These are phyloP conservation scores for Phalaenopsis hybrid DNA, from an alignment of 116 monocot species.

Conservation along the genomic window DNA sequence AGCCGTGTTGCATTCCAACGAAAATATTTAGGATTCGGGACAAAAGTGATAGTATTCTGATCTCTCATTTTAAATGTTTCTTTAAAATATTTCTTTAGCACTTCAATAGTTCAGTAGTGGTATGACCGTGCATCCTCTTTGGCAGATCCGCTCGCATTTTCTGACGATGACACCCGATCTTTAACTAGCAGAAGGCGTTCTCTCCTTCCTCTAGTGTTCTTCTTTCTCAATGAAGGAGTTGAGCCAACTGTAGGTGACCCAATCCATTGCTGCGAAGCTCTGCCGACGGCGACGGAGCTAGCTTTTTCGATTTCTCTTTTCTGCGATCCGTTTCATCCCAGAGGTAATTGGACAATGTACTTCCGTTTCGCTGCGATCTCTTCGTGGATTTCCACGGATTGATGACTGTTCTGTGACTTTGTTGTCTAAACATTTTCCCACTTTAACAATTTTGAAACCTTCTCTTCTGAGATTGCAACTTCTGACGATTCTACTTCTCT, in stretches of 20 bases:
- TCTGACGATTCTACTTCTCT: neutral
- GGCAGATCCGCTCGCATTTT: too few species aligned
- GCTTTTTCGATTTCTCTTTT: neutral
- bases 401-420: neutral
- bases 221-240: neutral
- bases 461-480: neutral
- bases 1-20: too few species aligned
- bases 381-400: neutral
- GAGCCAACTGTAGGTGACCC: neutral
- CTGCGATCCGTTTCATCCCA: neutral
- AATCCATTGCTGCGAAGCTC: neutral
- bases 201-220: neutral
- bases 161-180: too few species aligned
- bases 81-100: too few species aligned
- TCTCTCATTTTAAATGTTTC: too few species aligned
- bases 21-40: too few species aligned
- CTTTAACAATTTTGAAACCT: neutral
- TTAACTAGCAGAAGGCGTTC: neutral
- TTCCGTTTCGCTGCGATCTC: neutral
- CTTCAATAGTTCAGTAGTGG: too few species aligned
- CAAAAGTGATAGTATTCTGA: too few species aligned
- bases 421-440: neutral
- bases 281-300: neutral
- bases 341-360: neutral
- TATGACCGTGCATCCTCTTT: too few species aligned